These are phyloP conservation scores for Schizothecium vesticola DNA, from an alignment of 495 filamentous ascomycete genomes.

Conservation along the genomic window DNA sequence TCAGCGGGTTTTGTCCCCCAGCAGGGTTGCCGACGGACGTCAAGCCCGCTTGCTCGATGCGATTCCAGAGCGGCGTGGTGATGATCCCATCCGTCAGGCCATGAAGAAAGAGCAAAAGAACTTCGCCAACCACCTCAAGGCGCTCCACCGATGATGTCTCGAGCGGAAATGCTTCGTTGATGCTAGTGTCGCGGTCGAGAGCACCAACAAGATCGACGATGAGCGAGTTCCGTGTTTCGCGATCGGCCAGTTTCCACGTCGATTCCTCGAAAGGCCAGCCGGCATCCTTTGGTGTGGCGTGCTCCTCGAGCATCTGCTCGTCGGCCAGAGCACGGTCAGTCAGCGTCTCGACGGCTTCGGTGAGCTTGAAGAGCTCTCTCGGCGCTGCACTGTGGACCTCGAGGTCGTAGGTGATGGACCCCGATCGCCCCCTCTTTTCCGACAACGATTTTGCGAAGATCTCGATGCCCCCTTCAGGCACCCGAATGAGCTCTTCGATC, in stretches of 20 bases:
- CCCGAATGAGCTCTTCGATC: slow-evolving; percentile 73
- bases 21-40: slow-evolving; percentile 29
- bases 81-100: slow-evolving; percentile 73
- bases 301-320: slow-evolving; percentile 70
- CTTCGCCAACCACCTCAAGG: slow-evolving; percentile 63
- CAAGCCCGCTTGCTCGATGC: slow-evolving; percentile 58
- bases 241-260: slow-evolving; percentile 29
- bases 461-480: slow-evolving; percentile 71
- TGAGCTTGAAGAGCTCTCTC: slow-evolving; percentile 80
- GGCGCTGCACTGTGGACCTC: slow-evolving; percentile 52
- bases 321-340: slow-evolving; percentile 73
- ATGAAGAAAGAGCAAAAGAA: slow-evolving; percentile 63
- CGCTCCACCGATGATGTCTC: slow-evolving; percentile 57
- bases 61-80: slow-evolving; percentile 59
- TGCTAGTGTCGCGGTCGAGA: slow-evolving; percentile 58
- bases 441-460: slow-evolving; percentile 32
- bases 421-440: slow-evolving; percentile 22
- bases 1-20: slow-evolving; percentile 37
- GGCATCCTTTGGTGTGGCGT: slow-evolving; percentile 48
- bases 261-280: slow-evolving; percentile 72
- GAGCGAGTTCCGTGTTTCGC: slow-evolving; percentile 23
- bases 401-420: slow-evolving; percentile 40
- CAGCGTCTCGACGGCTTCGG: slow-evolving; percentile 72
- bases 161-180: slow-evolving; percentile 53
- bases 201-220: slow-evolving; percentile 53